Conservation (phyloP, 495 filamentous ascomycete species). For the Lasiosphaeria hispida region DNA sequence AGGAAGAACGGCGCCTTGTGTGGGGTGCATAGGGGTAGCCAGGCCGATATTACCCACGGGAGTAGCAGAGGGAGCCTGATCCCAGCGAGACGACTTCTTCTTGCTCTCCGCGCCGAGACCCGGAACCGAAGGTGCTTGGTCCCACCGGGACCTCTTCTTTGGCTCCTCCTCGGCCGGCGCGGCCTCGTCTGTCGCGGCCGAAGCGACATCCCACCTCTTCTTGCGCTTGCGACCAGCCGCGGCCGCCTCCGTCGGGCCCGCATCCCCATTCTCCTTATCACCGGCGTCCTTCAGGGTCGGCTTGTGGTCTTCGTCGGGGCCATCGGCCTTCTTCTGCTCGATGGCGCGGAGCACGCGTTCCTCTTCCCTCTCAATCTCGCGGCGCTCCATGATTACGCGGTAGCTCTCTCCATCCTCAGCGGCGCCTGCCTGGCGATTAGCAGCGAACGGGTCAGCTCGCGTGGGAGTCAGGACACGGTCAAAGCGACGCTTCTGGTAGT, state of each 20-base stretch:
- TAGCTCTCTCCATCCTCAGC: conserved; percentile 68
- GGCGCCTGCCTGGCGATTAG: conserved; percentile 65
- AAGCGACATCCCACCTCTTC: conserved; percentile 85
- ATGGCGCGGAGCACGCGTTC: conserved; percentile 81
- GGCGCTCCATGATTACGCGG: conserved; percentile 83
- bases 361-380: conserved; percentile 93
- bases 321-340: conserved; percentile 59
- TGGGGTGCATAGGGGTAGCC: conserved; percentile 82
- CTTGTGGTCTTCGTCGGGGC: conserved; percentile 59
- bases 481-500: conserved; percentile 95
- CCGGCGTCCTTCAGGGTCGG: conserved; percentile 64
- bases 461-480: conserved; percentile 85
- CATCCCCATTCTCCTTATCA: conserved; percentile 71
- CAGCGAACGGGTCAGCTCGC: conserved; percentile 83
- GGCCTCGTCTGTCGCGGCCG: conserved; percentile 48
- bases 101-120: conserved; percentile 54
- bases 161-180: conserved; percentile 51
- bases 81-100: conserved; percentile 79
- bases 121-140: conserved; percentile 70
- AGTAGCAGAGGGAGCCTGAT: conserved; percentile 82
- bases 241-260: conserved; percentile 63
- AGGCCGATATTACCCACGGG: conserved; percentile 79
- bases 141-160: conserved; percentile 85
- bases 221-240: conserved; percentile 73
- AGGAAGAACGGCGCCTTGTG: conserved; percentile 57